Evolutionary conservation across 441 rosid species (phyloP).

Genomic region (Mallotus japonicus): DNA sequence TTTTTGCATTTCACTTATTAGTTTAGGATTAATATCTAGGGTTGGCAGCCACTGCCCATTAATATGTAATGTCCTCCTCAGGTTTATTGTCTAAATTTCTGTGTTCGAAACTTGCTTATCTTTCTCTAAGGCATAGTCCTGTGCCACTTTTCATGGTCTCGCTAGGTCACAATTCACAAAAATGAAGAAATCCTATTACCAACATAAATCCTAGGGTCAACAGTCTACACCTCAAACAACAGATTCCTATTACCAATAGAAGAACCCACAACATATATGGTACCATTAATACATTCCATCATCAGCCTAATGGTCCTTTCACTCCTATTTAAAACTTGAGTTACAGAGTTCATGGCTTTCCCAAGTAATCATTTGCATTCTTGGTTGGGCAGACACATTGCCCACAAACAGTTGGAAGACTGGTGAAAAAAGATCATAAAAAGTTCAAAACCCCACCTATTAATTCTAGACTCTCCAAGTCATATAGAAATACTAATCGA

Average conservation of each 20-base stretch:
- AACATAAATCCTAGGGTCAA: too few relatives aligned
- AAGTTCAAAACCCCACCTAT: background rate
- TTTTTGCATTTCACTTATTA: too few relatives aligned
- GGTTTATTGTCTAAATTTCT: too few relatives aligned
- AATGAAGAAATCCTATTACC: too few relatives aligned
- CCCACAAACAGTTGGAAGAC: background rate
- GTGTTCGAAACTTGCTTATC: too few relatives aligned
- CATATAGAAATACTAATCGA: background rate
- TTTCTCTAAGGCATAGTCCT: too few relatives aligned
- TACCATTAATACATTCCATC: too few relatives aligned
- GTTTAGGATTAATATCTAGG: too few relatives aligned
- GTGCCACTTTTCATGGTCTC: too few relatives aligned
- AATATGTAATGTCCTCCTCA: too few relatives aligned
- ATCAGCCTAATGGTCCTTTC: background rate
- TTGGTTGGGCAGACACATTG: background rate
- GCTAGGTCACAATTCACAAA: too few relatives aligned
- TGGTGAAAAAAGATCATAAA: background rate
- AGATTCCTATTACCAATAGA: background rate
- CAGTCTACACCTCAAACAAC: background rate
- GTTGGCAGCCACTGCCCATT: too few relatives aligned
- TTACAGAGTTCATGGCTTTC: background rate
- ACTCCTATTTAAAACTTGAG: background rate
- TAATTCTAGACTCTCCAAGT: background rate
- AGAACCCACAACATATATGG: background rate
- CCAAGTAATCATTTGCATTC: background rate